A percentile compares a stretch with the other conserved stretches of the same genome.
Conservation (phyloP, 352 stramenopile genomes). For the Phytophthora multivora region DNA sequence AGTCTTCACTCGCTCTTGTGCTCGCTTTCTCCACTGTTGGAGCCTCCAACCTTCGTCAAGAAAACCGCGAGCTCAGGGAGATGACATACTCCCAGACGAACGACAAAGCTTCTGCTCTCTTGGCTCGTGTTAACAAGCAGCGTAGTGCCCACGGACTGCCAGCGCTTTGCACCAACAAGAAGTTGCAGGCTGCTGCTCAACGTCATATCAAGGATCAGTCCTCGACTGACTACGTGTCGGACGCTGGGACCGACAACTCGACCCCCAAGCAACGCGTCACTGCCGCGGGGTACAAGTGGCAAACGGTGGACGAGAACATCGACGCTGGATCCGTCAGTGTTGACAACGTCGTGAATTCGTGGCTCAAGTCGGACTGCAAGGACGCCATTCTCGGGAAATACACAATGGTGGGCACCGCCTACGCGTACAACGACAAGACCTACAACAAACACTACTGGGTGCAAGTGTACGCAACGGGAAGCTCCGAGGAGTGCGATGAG, state of each 20-base stretch:
- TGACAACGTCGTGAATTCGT: conserved; percentile 32
- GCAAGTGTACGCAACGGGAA: conserved; percentile 47
- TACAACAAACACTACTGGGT: conserved; percentile 56
- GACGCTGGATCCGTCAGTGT: conserved; percentile 28
- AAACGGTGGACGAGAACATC: conserved; percentile 43
- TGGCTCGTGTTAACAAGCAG: conserved; percentile 48
- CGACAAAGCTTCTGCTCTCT: conserved; percentile 19
- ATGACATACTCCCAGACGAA: conserved; percentile 10
- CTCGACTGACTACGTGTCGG: conserved; percentile 29
- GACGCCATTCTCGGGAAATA: conserved; percentile 33
- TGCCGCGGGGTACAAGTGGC: conserved; percentile 44
- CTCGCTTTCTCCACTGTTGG: conserved; percentile 1
- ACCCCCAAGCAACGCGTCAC: conserved; percentile 37
- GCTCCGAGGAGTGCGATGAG: conserved; percentile 26
- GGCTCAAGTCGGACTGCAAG: conserved; percentile 30
- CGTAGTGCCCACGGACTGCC: conserved; percentile 33
- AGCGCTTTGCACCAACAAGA: conserved; percentile 39
- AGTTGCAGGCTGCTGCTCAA: conserved; percentile 18
- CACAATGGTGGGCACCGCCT: conserved; percentile 44
- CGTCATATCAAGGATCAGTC: conserved; percentile 10
- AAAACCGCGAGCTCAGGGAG: conserved; percentile 13
- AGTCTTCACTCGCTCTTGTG: conserved; percentile 12
- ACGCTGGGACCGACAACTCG: conserved; percentile 44
- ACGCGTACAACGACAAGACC: conserved; percentile 27
- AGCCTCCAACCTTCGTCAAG: conserved; percentile 19